Evolutionary conservation across 176 grass and related monocot genomes (phyloP).

Genomic region (sorghum (Sorghum bicolor)): DNA sequence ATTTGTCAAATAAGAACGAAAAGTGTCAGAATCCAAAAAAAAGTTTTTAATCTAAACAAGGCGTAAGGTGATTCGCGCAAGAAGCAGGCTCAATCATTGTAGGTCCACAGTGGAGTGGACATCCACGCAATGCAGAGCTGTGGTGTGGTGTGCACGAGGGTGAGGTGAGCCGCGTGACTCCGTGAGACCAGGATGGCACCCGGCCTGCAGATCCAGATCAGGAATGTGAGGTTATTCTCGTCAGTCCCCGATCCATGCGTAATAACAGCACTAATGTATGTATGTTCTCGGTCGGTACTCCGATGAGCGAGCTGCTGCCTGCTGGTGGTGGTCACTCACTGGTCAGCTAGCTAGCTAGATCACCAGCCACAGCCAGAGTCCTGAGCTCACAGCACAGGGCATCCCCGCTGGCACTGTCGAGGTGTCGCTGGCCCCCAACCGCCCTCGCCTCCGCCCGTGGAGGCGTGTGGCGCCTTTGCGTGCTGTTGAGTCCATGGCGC

Average conservation of each 20-base stretch:
- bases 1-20: too few relatives aligned
- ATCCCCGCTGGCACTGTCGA: not conserved
- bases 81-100: not conserved
- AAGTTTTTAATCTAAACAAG: too few relatives aligned
- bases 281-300: not conserved
- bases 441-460: too few relatives aligned
- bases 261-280: not conserved
- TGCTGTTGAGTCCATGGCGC: not conserved
- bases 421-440: too few relatives aligned
- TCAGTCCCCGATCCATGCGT: not conserved
- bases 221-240: slow-evolving; percentile 5
- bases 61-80: not conserved
- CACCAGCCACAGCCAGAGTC: too few relatives aligned
- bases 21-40: too few relatives aligned
- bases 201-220: slow-evolving; percentile 28
- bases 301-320: too few relatives aligned
- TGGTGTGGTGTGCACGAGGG: not conserved
- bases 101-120: not conserved
- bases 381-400: not conserved
- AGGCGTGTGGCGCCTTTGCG: slow-evolving; percentile 17
- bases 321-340: too few relatives aligned
- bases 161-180: not conserved
- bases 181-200: not conserved
- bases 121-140: too few relatives aligned
- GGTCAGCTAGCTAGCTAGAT: not conserved